These are phyloP conservation scores for Talaromyces marneffei DNA, from an alignment of 2,329 filamentous ascomycete species.

Conservation along the genomic window DNA sequence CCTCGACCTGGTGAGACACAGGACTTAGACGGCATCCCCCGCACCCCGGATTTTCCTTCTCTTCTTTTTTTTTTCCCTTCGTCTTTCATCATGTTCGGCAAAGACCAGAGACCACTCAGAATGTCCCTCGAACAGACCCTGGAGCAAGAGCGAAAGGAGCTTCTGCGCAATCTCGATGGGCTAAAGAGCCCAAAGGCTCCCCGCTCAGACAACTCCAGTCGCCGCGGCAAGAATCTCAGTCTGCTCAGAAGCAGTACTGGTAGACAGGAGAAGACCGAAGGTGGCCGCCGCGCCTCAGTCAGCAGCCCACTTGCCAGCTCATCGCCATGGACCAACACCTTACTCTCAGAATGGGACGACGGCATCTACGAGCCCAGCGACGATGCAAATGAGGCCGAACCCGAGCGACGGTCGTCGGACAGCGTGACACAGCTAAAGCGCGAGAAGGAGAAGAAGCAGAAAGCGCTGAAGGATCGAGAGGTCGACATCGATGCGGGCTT, in stretches of 20 bases:
- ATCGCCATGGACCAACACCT: constrained; percentile 21
- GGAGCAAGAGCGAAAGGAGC: constrained; percentile 70
- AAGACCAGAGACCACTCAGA: background rate
- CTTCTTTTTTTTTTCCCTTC: background rate
- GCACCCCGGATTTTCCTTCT: constrained; percentile 10
- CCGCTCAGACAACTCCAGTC: constrained; percentile 39
- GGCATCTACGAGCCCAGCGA: constrained; percentile 25
- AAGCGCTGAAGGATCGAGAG: constrained; percentile 20
- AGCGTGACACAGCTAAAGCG: constrained; percentile 21
- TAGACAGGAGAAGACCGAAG: background rate
- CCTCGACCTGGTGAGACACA: background rate
- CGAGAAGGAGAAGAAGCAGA: constrained; percentile 13
- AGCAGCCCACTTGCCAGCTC: constrained; percentile 18
- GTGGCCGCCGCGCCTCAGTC: constrained; percentile 34
- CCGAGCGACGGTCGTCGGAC: constrained; percentile 31
- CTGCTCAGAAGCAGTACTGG: constrained; percentile 1
- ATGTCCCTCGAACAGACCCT: constrained; percentile 74
- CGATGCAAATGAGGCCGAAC: constrained; percentile 30
- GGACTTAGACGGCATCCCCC: background rate
- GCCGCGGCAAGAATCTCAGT: constrained; percentile 42
- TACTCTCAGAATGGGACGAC: constrained; percentile 22
- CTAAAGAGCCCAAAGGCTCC: constrained; percentile 41
- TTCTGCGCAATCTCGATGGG: constrained; percentile 56
- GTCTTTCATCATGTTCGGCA: constrained; percentile 1
- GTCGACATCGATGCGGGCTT: constrained; percentile 29